A percentile compares a stretch with the other conserved stretches of the same genome.
phyloP scores from a whole-genome alignment of 805 yeast genomes.

The Zygoascus biomembranicola region DNA sequence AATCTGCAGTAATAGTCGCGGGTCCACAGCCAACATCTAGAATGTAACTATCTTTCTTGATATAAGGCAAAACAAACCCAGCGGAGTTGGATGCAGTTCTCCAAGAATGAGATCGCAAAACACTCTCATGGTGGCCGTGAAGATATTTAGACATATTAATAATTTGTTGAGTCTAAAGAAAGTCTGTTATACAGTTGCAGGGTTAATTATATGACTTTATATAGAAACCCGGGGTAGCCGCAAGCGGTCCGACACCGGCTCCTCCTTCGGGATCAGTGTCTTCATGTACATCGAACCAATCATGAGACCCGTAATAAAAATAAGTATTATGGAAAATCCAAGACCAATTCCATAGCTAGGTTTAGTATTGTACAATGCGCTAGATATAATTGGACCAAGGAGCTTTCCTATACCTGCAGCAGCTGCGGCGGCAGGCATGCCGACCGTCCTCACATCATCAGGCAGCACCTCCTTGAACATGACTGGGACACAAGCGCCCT shows the following conservation, averaged over 20 bases:
- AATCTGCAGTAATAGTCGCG: conserved; percentile 33
- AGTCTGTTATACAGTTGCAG: background rate
- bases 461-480: background rate
- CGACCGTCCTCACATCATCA: background rate
- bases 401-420: background rate
- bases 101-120: conserved; percentile 28
- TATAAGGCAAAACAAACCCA: conserved; percentile 23
- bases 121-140: conserved; percentile 21
- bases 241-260: background rate
- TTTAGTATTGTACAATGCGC: background rate
- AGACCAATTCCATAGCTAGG: background rate
- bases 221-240: background rate
- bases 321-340: background rate
- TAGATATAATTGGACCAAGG: background rate
- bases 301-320: too few relatives aligned
- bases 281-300: too few relatives aligned
- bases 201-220: background rate
- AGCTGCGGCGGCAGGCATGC: background rate
- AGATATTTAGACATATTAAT: conserved; percentile 8
- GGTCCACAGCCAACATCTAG: conserved; percentile 40
- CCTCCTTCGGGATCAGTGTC: too few relatives aligned
- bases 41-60: conserved; percentile 24
- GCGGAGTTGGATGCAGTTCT: conserved; percentile 29
- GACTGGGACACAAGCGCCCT: background rate
- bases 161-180: background rate